phyloP scores from a whole-genome alignment of 768 basidiomycete species.

The Daedaleopsis sinensis region DNA sequence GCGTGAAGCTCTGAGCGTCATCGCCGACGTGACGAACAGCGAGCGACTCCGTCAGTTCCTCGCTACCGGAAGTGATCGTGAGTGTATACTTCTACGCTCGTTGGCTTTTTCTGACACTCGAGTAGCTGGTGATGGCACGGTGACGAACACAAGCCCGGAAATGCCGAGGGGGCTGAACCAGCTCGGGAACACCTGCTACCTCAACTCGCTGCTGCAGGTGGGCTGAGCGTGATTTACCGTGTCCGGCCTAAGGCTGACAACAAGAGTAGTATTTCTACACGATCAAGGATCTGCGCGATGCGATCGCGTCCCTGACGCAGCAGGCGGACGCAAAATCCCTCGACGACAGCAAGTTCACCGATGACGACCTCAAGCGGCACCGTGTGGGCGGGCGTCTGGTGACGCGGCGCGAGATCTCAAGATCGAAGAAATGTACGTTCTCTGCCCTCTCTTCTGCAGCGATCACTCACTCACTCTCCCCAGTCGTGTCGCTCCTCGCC shows the following conservation, averaged over 20 bases:
- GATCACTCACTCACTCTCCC: slow-evolving; percentile 1
- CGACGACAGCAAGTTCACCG: slow-evolving; percentile 71
- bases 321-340: slow-evolving; percentile 53
- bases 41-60: slow-evolving; percentile 67
- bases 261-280: slow-evolving; percentile 85
- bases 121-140: slow-evolving; percentile 66
- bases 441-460: not conserved
- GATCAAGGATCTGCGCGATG: slow-evolving; percentile 85
- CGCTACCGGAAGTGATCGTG: slow-evolving; percentile 74
- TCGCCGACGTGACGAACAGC: slow-evolving; percentile 77
- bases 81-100: slow-evolving; percentile 33
- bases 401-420: slow-evolving; percentile 76
- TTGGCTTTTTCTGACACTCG: not conserved
- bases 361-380: slow-evolving; percentile 81
- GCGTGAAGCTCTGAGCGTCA: slow-evolving; percentile 70
- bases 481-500: slow-evolving; percentile 82
- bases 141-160: slow-evolving; percentile 54
- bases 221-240: not conserved
- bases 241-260: not conserved
- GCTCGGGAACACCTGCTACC: slow-evolving; percentile 86
- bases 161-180: slow-evolving; percentile 88
- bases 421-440: slow-evolving; percentile 80
- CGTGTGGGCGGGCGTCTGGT: slow-evolving; percentile 88
- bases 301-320: slow-evolving; percentile 61
- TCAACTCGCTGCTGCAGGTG: slow-evolving; percentile 80